These are phyloP conservation scores for Aspergillus floridensis DNA, from an alignment of 2,329 filamentous ascomycete species.

Conservation along the genomic window DNA sequence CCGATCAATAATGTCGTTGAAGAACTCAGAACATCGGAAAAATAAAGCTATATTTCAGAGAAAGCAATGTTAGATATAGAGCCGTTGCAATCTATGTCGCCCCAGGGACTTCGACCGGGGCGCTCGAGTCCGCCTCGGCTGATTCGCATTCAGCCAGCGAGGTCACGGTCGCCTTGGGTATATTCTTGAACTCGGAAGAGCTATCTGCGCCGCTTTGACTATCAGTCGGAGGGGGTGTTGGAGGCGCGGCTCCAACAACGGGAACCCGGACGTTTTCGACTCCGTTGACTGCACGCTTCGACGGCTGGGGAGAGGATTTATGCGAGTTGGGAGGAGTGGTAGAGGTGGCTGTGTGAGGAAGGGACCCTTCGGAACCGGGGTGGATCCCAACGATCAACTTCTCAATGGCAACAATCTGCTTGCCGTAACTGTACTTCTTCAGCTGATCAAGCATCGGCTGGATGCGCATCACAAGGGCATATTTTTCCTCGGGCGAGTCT, in stretches of 20 bases:
- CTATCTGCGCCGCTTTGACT: conserved; percentile 60
- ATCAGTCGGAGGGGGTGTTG: conserved; percentile 66
- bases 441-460: conserved; percentile 60
- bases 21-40: conserved; percentile 20
- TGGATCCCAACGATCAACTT: conserved; percentile 49
- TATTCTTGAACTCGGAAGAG: conserved; percentile 37
- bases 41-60: conserved; percentile 26
- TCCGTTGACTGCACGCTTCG: conserved; percentile 31
- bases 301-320: conserved; percentile 39
- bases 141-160: conserved; percentile 33
- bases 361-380: conserved; percentile 23
- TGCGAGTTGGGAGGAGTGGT: conserved; percentile 41
- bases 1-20: conserved; percentile 32
- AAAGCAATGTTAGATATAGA: conserved; percentile 15
- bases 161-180: conserved; percentile 35
- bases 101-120: conserved; percentile 27
- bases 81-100: conserved; percentile 19
- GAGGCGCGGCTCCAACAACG: conserved; percentile 57
- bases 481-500: conserved; percentile 52
- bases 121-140: conserved; percentile 24
- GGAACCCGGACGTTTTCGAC: conserved; percentile 46
- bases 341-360: conserved; percentile 34
- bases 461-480: conserved; percentile 62
- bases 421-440: conserved; percentile 64
- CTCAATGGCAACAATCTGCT: conserved; percentile 65